Base-by-base conservation (phyloP, 108 stramenopile genomes). In the Pseudonitzschia pungens region DNA sequence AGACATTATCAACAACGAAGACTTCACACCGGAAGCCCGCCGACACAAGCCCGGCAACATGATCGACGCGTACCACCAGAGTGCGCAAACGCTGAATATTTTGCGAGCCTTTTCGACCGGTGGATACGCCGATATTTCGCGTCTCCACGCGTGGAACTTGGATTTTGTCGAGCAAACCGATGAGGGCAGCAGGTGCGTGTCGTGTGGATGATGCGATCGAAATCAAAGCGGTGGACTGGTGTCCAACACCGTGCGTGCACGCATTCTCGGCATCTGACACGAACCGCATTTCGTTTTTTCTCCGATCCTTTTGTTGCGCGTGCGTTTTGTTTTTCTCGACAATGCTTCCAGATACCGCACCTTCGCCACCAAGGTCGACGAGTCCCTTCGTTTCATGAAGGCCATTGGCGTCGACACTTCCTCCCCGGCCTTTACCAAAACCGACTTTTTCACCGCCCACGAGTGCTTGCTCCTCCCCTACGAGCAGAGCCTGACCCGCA, bases 401-500 rank as follows among this genome's bases (percentile, higher is more conserved):
- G 97, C 97, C 33, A 96, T 96, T 77, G 99, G 99, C 42, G 87
- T 98, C 58, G 94, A 97, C 73, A 97, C 96, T 32, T 72, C 72
- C 36, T 74, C 70, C 26, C 91, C 92, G 9, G 74, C 83, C 50
- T 97, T 99, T 83, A 89, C 92, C 48, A 85, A 92, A 68, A 96
- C 97, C 22, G 90, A 89, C 57, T 96, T 99, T 84, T 99, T 86
- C 86, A 95, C 96, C 6, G 95, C 97, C 31, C 99, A 99, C 78
- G 99, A 99, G 86, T 98, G 97, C 70, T 84, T 99, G 27, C 93
- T 98, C 48, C 86, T 99, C 40, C 96, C 94, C 15, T 99, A 98
- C 84, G 99, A 99, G 82, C 83, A 98, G 85, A 97, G 98, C 18
- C 81, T 98, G 77, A 99, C 99, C 45, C 88, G 98, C 32, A 75